Base-by-base conservation (phyloP, 106 monocot genomes). In the Amphibolis antarctica region DNA sequence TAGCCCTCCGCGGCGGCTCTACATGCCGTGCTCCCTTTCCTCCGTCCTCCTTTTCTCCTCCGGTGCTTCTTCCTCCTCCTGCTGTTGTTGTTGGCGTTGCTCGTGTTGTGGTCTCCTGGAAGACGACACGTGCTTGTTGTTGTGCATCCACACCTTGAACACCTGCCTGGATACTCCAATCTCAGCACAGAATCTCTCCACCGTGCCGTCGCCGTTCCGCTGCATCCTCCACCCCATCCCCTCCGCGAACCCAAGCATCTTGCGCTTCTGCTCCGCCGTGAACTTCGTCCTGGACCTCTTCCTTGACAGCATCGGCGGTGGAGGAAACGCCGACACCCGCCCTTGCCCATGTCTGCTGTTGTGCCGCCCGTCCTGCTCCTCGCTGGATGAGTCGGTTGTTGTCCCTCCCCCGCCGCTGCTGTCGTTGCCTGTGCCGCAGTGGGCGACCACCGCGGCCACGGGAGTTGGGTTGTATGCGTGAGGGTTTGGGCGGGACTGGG, bases 261-360 rank as follows among this genome's bases (percentile, higher is more conserved):
- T 72, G 54, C 64, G 70, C 78, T 84, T 88, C 73, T 88, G 83
- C 46, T 75, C 78, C 53, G 73, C 62, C 17, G 77, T 80, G 74
- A 83, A 82, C 57, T 78, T 83, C 1, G 79, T 86, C 44, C 86
- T 58, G 58, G 49, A 68, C 59, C 86, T 53, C 83, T 86, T 86
- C 71, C 77, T 80, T 28, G 48, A 46, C 26, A 28, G 46, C n/a
- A 26, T 27, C 19, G 30, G 12, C 2, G 18, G 58, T 9, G 58
- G 54, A 17, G 11, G 10, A n/a, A 12, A 13, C 54, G 50, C 43
- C 17, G 7, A 36, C 36, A 36, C 7, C 29, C 17, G 24, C 21
- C 13, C 24, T 29, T 57, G 27, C 27, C 56, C 15, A 10, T 24
- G 53, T 53, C 22, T 10, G 10, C 11, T n/a, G 5, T 20, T 17